These are phyloP conservation scores for Bjerkandera adusta DNA, from an alignment of 1,284 basidiomycete genomes.

Conservation along the genomic window DNA sequence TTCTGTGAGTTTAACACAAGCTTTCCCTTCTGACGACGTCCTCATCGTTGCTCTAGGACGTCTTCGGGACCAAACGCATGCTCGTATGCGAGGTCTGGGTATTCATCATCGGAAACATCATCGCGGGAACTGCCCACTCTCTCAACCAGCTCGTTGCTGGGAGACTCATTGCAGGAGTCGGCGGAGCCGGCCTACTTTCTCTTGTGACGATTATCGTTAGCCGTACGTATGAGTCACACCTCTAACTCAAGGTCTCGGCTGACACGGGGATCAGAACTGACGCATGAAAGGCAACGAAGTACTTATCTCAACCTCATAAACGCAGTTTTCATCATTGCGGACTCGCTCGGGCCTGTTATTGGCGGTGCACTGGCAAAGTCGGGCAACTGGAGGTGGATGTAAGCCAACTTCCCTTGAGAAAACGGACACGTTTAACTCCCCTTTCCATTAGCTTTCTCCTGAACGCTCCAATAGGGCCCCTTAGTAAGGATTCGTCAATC, in stretches of 20 bases:
- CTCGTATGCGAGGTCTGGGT: conserved; percentile 32
- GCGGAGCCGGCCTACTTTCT: conserved; percentile 40
- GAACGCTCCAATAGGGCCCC: conserved; percentile 31
- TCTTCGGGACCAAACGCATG: conserved; percentile 28
- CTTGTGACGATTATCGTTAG: conserved; percentile 37
- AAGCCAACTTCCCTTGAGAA: conserved; percentile 8
- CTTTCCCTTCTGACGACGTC: background rate
- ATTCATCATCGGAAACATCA: conserved; percentile 40
- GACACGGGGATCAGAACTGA: conserved; percentile 24
- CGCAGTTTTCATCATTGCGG: conserved; percentile 30
- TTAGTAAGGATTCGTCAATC: conserved; percentile 25
- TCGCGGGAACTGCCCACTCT: conserved; percentile 38
- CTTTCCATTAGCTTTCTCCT: conserved; percentile 27
- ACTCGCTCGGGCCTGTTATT: conserved; percentile 32
- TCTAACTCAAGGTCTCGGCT: background rate
- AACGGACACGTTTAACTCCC: background rate
- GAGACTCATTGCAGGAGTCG: conserved; percentile 38
- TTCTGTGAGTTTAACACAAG: conserved; percentile 20
- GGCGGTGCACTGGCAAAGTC: conserved; percentile 31
- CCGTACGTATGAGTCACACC: conserved; percentile 22
- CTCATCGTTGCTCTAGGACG: conserved; percentile 25
- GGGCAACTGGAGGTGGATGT: conserved; percentile 37
- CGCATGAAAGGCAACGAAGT: conserved; percentile 32
- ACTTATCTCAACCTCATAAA: conserved; percentile 35
- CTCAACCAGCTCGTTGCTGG: conserved; percentile 39